These are phyloP conservation scores for Arthrobotrys musiformis DNA, from an alignment of 2,329 filamentous ascomycete species.

Conservation along the genomic window DNA sequence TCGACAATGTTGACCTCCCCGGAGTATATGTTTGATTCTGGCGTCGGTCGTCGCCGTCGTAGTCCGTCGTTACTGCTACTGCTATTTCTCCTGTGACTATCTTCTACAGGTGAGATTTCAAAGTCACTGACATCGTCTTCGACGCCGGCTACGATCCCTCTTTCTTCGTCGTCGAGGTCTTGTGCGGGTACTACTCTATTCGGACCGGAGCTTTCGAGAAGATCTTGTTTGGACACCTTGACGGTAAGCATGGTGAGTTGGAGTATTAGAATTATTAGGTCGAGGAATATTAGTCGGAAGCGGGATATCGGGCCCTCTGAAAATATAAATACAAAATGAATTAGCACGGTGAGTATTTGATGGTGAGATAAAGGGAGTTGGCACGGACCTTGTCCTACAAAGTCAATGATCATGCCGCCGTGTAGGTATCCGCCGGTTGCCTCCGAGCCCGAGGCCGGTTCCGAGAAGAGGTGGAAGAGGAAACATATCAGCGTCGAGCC, in stretches of 20 bases:
- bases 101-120: slow-evolving; percentile 13
- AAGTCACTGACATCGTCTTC: slow-evolving; percentile 57
- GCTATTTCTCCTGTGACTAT: not conserved
- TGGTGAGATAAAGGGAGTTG: not conserved
- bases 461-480: slow-evolving; percentile 70
- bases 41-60: slow-evolving; percentile 11
- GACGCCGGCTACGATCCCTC: slow-evolving; percentile 63
- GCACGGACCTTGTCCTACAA: slow-evolving; percentile 71
- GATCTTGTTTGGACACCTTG: slow-evolving; percentile 66
- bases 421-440: slow-evolving; percentile 74
- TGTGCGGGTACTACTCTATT: slow-evolving; percentile 61
- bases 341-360: not conserved
- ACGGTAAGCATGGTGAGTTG: slow-evolving; percentile 75
- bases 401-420: slow-evolving; percentile 74
- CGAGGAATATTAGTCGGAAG: slow-evolving; percentile 69
- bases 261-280: slow-evolving; percentile 69
- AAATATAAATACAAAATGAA: not conserved
- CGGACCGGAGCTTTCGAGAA: slow-evolving; percentile 57
- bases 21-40: slow-evolving; percentile 53
- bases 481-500: slow-evolving; percentile 72
- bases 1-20: slow-evolving; percentile 58
- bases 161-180: slow-evolving; percentile 70
- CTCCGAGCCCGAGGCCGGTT: slow-evolving; percentile 70
- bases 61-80: not conserved
- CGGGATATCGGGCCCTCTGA: slow-evolving; percentile 69